phyloP scores from a whole-genome alignment of 331 rosid genomes.

The Acacia concinna region DNA sequence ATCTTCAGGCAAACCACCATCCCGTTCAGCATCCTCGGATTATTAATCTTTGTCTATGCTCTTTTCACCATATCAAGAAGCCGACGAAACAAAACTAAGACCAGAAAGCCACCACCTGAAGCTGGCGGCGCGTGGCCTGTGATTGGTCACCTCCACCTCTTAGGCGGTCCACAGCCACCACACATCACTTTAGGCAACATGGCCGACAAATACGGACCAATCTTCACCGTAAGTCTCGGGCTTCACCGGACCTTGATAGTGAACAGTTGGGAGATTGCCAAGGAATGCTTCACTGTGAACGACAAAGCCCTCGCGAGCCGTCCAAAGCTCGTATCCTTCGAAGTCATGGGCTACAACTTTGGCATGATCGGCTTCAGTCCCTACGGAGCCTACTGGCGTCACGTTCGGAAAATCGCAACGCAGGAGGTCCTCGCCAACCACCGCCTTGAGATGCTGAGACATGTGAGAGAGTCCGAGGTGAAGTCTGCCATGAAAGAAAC shows the following conservation, averaged over 20 bases:
- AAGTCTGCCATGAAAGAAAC: not conserved
- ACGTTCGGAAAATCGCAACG: not conserved
- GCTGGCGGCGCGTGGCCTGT: constrained; percentile 35
- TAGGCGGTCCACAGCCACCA: constrained; percentile 19
- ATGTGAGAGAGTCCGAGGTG: constrained; percentile 10
- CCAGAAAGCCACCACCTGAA: constrained; percentile 12
- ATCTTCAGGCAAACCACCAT: not conserved
- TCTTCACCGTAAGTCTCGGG: constrained; percentile 34
- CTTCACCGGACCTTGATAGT: constrained; percentile 19
- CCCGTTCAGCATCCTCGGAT: not conserved
- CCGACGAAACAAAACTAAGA: not conserved
- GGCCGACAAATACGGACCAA: constrained; percentile 39
- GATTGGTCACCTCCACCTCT: constrained; percentile 37
- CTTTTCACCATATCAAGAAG: not conserved
- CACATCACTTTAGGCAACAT: constrained; percentile 26
- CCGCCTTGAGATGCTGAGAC: constrained; percentile 9
- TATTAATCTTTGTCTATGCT: not conserved
- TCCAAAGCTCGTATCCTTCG: constrained; percentile 28
- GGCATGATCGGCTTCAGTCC: constrained; percentile 9
- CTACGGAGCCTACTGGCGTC: constrained; percentile 15
- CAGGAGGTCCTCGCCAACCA: constrained; percentile 1
- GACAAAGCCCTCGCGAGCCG: constrained; percentile 42
- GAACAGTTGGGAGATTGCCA: constrained; percentile 34
- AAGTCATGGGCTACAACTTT: constrained; percentile 23
- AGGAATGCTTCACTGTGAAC: constrained; percentile 37